A percentile compares a stretch with the other conserved stretches of the same genome.
phyloP scores from a whole-genome alignment of 345 rosid genomes.

The Mangifera indica region DNA sequence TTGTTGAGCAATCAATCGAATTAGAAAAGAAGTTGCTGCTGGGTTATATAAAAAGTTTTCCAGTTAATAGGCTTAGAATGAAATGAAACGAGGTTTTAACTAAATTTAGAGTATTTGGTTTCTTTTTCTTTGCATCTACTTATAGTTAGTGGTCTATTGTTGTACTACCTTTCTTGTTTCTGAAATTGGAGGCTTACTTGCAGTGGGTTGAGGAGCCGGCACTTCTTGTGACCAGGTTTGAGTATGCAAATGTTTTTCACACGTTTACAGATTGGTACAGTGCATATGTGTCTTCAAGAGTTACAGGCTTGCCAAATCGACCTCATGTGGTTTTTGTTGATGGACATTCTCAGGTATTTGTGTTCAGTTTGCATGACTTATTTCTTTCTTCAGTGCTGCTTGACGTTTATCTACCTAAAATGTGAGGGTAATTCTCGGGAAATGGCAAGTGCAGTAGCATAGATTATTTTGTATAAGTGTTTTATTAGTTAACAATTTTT shows the following conservation, averaged over 20 bases:
- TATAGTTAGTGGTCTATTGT: neutral
- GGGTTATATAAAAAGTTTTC: neutral
- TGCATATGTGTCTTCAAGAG: slow-evolving; percentile 80
- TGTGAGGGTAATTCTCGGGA: neutral
- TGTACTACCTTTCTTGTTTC: slow-evolving; percentile 2
- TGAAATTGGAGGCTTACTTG: slow-evolving; percentile 31
- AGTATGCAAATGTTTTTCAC: slow-evolving; percentile 93
- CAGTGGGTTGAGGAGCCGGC: slow-evolving; percentile 98
- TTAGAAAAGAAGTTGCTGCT: neutral
- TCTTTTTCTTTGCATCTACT: slow-evolving; percentile 14
- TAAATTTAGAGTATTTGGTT: neutral
- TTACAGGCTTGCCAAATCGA: slow-evolving; percentile 78
- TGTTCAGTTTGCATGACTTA: slow-evolving; percentile 12
- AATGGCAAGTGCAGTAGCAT: neutral
- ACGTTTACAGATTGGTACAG: slow-evolving; percentile 95
- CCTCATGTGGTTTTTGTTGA: slow-evolving; percentile 83
- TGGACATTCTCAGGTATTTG: slow-evolving; percentile 74
- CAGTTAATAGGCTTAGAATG: neutral
- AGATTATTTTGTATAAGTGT: neutral
- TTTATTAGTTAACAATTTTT: neutral
- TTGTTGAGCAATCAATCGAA: neutral
- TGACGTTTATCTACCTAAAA: neutral
- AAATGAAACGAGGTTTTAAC: neutral
- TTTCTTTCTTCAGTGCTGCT: neutral
- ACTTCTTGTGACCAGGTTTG: slow-evolving; percentile 64